Conservation (phyloP, 306 rosid genomes). For the Cicer cuneatum region DNA sequence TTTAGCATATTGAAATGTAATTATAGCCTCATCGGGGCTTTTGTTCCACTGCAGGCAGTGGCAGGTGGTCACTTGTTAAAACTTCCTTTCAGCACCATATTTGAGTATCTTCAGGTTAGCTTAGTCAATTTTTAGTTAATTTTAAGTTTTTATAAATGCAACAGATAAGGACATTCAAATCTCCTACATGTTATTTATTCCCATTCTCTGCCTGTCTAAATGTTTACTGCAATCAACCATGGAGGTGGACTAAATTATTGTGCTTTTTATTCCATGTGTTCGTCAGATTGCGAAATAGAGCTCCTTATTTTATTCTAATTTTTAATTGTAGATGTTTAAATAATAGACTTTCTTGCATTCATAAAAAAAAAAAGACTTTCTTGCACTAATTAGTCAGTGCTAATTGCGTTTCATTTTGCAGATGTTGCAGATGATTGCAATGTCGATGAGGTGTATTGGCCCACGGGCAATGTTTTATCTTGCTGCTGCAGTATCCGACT, state of each 20-base stretch:
- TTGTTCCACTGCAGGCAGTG: constrained; percentile 68
- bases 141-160: constrained; percentile 18
- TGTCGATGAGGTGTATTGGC: constrained; percentile 59
- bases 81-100: constrained; percentile 82
- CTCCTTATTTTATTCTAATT: constrained; percentile 27
- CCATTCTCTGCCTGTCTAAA: constrained; percentile 1
- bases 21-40: constrained; percentile 34
- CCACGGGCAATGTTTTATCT: constrained; percentile 81
- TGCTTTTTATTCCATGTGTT: constrained; percentile 29
- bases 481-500: constrained; percentile 97
- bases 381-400: constrained; percentile 9
- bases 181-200: constrained; percentile 4
- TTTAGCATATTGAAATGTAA: constrained; percentile 31
- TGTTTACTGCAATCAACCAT: constrained; percentile 28
- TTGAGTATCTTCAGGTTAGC: constrained; percentile 96
- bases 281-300: constrained; percentile 20
- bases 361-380: constrained; percentile 15
- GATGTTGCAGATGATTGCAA: constrained; percentile 74
- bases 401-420: constrained; percentile 46
- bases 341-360: no score
- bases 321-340: background rate
- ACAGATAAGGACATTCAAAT: constrained; percentile 25
- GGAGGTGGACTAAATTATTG: constrained; percentile 13
- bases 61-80: constrained; percentile 67
- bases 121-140: constrained; percentile 25